Percentiles rank a stretch among this genome's conserved stretches.
Conservation (phyloP, 202 grass and related monocot genomes). For the Musa balbisiana region DNA sequence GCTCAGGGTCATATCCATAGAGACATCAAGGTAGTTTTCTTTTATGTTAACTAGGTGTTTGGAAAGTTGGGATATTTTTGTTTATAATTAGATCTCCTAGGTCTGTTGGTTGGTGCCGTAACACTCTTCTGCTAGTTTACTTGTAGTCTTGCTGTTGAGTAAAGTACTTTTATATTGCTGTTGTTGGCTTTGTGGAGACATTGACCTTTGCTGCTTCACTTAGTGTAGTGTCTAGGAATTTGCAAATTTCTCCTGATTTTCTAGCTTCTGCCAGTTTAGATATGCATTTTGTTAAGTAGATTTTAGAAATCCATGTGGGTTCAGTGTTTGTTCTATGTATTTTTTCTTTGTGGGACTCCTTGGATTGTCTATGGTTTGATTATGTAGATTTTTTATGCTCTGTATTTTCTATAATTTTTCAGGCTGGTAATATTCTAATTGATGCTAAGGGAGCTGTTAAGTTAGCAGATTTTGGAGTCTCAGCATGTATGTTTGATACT, state of each 20-base stretch:
- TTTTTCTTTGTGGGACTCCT: no score
- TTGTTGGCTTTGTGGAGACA: no score
- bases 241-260: background rate
- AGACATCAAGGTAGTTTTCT: conserved; percentile 84
- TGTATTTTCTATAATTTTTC: conserved; percentile 42
- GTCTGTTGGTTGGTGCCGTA: background rate
- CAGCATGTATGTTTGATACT: conserved; percentile 94
- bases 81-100: background rate
- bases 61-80: background rate
- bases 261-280: no score
- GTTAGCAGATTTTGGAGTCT: conserved; percentile 91
- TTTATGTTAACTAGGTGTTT: background rate
- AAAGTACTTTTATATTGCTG: no score
- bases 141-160: no score
- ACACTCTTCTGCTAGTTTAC: no score
- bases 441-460: conserved; percentile 91
- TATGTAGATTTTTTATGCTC: background rate
- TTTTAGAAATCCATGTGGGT: no score
- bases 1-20: conserved; percentile 87
- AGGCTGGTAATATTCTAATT: conserved; percentile 99
- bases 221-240: background rate
- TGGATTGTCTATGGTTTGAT: background rate
- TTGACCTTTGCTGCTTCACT: background rate
- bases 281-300: no score
- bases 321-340: no score